These are phyloP conservation scores for Pleurotus tuber-regium DNA, from an alignment of 768 basidiomycete species.

Conservation along the genomic window DNA sequence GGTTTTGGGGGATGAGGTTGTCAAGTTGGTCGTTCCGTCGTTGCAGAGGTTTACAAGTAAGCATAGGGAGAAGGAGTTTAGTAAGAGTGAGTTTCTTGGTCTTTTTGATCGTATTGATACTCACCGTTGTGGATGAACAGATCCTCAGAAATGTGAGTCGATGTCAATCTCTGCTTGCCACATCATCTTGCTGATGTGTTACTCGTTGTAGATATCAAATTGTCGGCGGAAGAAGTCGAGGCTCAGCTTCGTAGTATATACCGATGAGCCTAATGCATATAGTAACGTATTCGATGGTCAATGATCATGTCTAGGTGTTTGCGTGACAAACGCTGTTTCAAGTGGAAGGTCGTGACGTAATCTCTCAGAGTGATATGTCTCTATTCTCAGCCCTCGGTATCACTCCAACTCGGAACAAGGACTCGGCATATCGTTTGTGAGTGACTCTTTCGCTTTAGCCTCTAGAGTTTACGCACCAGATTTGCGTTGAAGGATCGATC, in stretches of 20 bases:
- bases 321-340: no score
- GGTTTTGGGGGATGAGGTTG: conserved; percentile 67
- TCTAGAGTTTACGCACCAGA: no score
- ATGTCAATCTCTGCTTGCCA: neutral
- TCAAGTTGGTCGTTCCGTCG: conserved; percentile 73
- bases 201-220: neutral
- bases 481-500: no score
- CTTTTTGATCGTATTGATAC: conserved; percentile 2
- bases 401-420: no score
- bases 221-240: neutral
- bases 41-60: conserved; percentile 74
- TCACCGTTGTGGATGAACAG: conserved; percentile 27
- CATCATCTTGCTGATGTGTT: neutral
- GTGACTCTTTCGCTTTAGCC: no score
- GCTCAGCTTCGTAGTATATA: neutral
- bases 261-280: neutral
- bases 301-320: no score
- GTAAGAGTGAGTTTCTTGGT: conserved; percentile 60
- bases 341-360: no score
- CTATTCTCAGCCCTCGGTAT: no score
- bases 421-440: no score
- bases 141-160: conserved; percentile 71
- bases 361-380: no score
- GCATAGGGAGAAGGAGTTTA: conserved; percentile 79
- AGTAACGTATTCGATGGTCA: no score